Base-by-base conservation (phyloP, 805 yeast genomes). In the Priceomyces medius region DNA sequence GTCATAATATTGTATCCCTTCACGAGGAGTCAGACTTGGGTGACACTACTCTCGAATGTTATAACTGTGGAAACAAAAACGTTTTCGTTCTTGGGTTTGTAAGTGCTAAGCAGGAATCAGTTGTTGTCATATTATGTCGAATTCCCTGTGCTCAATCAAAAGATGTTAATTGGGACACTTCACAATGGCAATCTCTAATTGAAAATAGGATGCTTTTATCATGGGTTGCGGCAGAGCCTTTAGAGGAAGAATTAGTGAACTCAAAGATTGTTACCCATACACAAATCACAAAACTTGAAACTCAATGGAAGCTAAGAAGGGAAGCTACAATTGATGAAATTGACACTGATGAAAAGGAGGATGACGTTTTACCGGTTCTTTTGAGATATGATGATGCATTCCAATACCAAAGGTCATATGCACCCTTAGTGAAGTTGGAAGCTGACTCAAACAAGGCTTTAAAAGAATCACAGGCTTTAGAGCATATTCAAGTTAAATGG, bases 41-140 rank as follows among this genome's bases (percentile, higher is more conserved):
- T n/a, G 96, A 85, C 40, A 83, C 90, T 4, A 74, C 81, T 1
- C 66, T 90, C 43, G 97, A 90, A 60, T 90, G 97, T 66, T 90
- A 89, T 64, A 83, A 82, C 55, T 90, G 97, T 68, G 96, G 96
- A 21, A 79, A 77, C 56, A 79, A 73, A 45, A 90, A 90, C 53
- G 85, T 81, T 2, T 90, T 90, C 51, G 71, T 83, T 19, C 67
- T 90, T 28, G 97, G 97, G 0, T 88, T 83, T 61, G 93, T 90
- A 12, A 76, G 89, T 19, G 96, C 97, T 3, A 87, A 86, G 55
- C 77, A 82, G 44, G 95, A 88, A 50, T 81, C 89, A 3, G 89
- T 88, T 28, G 90, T 90, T 44, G 96, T 90, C 3, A 75, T 89
- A 32, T 63, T 90, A 36, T 90, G 97, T 63, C 79, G 97, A 42